phyloP scores from a whole-genome alignment of 768 basidiomycete genomes.

The Termitomyces sp. region DNA sequence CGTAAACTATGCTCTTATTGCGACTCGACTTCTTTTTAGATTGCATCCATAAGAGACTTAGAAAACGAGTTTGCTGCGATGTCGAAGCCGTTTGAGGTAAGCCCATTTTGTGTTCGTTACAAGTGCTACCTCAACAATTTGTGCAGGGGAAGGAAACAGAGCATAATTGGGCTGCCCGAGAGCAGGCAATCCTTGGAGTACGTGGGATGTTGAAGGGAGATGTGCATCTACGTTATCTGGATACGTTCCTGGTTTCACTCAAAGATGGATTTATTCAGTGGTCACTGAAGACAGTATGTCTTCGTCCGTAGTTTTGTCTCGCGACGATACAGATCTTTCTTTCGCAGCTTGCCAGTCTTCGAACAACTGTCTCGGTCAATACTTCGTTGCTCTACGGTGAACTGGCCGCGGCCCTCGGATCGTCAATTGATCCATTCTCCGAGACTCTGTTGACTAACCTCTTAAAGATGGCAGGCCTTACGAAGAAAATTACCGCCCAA shows the following conservation, averaged over 20 bases:
- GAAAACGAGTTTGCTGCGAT: slow-evolving; percentile 83
- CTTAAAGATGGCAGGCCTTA: slow-evolving; percentile 83
- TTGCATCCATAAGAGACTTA: slow-evolving; percentile 83
- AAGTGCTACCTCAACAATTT: not conserved
- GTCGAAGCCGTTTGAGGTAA: slow-evolving; percentile 77
- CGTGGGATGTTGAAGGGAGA: slow-evolving; percentile 91
- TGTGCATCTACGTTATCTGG: slow-evolving; percentile 69
- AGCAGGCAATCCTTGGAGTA: slow-evolving; percentile 72
- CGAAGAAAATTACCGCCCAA: slow-evolving; percentile 89
- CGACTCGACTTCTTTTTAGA: slow-evolving; percentile 37
- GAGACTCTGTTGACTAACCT: slow-evolving; percentile 77
- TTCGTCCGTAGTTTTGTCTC: slow-evolving; percentile 23
- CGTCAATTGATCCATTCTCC: slow-evolving; percentile 74
- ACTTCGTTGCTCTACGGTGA: slow-evolving; percentile 79
- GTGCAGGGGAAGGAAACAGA: slow-evolving; percentile 92
- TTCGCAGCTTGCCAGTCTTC: slow-evolving; percentile 75
- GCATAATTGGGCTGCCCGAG: slow-evolving; percentile 89
- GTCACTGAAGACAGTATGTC: slow-evolving; percentile 69
- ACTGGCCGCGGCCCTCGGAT: slow-evolving; percentile 63
- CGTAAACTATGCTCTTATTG: not conserved
- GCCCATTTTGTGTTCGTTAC: slow-evolving; percentile 14
- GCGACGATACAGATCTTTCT: slow-evolving; percentile 6
- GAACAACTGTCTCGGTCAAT: slow-evolving; percentile 85
- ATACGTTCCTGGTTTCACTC: slow-evolving; percentile 71
- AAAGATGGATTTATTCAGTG: slow-evolving; percentile 80